These are phyloP conservation scores for Colletotrichum australisinense DNA, from an alignment of 2,329 filamentous ascomycete genomes.

Conservation along the genomic window DNA sequence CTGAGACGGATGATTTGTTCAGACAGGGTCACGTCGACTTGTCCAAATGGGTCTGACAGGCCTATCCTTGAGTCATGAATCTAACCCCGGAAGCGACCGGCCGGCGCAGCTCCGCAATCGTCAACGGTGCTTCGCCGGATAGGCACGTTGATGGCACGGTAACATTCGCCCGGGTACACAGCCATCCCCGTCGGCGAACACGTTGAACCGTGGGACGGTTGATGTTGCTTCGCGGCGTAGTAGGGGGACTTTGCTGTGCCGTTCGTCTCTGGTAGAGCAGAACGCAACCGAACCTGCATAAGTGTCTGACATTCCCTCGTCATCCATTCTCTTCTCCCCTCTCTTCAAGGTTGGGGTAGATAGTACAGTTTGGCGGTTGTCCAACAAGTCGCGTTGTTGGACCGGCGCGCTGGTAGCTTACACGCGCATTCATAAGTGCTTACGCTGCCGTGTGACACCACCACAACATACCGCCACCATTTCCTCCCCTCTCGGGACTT, in stretches of 20 bases:
- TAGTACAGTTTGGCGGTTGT: neutral
- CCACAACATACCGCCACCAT: neutral
- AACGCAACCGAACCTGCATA: neutral
- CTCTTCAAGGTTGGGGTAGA: neutral
- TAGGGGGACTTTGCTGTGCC: too few species aligned
- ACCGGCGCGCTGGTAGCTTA: neutral
- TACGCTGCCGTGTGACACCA: neutral
- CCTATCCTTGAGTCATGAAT: constrained; percentile 22
- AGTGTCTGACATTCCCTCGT: neutral
- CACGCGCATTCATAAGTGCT: constrained; percentile 8
- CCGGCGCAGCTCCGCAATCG: constrained; percentile 14
- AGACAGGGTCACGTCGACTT: constrained; percentile 9
- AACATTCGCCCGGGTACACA: constrained; percentile 14
- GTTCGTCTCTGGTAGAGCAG: neutral
- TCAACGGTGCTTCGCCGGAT: constrained; percentile 3
- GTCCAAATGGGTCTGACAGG: neutral
- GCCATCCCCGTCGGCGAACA: neutral
- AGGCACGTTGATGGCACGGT: constrained; percentile 21
- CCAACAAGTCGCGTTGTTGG: neutral
- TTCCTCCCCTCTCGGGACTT: neutral
- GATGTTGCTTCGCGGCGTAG: neutral
- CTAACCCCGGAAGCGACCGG: neutral
- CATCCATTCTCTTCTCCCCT: neutral
- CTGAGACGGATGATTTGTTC: constrained; percentile 13
- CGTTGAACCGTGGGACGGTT: neutral